Base-by-base conservation (phyloP, 78 protist genomes). In the Cyanophora paradoxa region DNA sequence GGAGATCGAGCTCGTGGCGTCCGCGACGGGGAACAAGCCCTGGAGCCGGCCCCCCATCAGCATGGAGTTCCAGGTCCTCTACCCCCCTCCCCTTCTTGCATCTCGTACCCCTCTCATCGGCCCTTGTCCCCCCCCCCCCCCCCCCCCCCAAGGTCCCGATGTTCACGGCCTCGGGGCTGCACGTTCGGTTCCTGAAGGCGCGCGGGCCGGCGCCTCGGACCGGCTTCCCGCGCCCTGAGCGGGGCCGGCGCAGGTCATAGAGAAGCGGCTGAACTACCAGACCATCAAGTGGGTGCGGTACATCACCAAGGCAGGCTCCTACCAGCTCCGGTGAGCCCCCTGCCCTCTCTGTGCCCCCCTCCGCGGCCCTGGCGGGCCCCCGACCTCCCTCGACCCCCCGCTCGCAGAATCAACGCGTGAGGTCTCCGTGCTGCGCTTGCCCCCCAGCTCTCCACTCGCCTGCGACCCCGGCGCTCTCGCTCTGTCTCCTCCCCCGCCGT, bases 201-300 rank as follows among this genome's bases (percentile, higher is more conserved):
- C 59, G 59, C 59, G 13, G 11, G 59, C 59, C 11, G 59, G 59
- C 34, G 26, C 59, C 6, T 14, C 13, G 59, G 11, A 16, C 30
- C 6, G 34, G 11, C 13, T 7, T 14, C 11, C 59, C 30, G 30
- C 11, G 28, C 28, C 26, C 11, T 8, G 59, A 4, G 13, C 34
- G 59, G 6, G 59, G 6, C 26, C 28, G 11, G 20, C 66, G 20
- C 14, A 14, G 65, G 74, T 78, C 57, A 37, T 50, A 36, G 83
- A 88, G 77, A 69, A 77, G 71, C 2, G 74, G n/a, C n/a, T n/a
- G 34, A 62, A 70, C 81, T 92, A 94, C 86, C 65, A 84, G 62
- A 86, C 98, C 57, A 62, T 82, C 73, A 92, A 94, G 73, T 97
- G 97, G 97, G 97, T 97, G 57, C 89, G 98, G 39, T 97, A 97